phyloP scores from a whole-genome alignment of 208 protist genomes.

The Wallacemonas collosoma region DNA sequence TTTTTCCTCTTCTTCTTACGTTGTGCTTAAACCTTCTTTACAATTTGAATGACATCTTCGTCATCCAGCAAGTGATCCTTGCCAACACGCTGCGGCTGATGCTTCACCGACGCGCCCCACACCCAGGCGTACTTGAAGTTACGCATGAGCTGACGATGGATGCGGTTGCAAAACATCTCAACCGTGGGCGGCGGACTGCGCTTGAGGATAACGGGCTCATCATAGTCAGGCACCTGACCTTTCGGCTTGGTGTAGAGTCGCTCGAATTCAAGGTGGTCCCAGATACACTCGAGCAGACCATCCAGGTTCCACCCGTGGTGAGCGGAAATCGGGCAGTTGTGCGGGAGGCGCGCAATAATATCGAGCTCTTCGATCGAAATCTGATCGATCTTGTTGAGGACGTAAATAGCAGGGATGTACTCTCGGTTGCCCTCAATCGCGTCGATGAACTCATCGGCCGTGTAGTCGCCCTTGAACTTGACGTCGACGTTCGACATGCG shows the following conservation, averaged over 20 bases:
- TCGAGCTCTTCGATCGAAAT: slow-evolving; percentile 98
- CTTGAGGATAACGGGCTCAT: slow-evolving; percentile 96
- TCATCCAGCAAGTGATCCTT: slow-evolving; percentile 98
- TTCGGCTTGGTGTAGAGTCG: slow-evolving; percentile 98
- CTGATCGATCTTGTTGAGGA: slow-evolving; percentile 99
- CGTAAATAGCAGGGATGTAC: slow-evolving; percentile 97
- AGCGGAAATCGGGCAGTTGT: slow-evolving; percentile 97
- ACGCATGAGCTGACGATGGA: slow-evolving; percentile 97
- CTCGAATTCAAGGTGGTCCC: slow-evolving; percentile 98
- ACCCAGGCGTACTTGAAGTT: slow-evolving; percentile 99
- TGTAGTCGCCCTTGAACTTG: slow-evolving; percentile 93
- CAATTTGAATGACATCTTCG: slow-evolving; percentile 99
- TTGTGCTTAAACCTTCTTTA: slow-evolving; percentile 94
- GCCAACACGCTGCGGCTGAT: slow-evolving; percentile 96
- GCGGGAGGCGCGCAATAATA: slow-evolving; percentile 94
- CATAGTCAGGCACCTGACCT: slow-evolving; percentile 98
- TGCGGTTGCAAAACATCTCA: slow-evolving; percentile 96
- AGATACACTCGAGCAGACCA: slow-evolving; percentile 98
- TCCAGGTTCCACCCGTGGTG: slow-evolving; percentile 98
- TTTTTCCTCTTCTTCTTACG: not conserved
- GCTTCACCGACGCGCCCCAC: slow-evolving; percentile 98
- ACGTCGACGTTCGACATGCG: slow-evolving; percentile 96
- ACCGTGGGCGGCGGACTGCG: slow-evolving; percentile 86
- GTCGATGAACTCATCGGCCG: slow-evolving; percentile 98
- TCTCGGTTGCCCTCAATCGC: slow-evolving; percentile 97